Base-by-base conservation (phyloP, 257 asterid genomes). In the Mentha longifolia region DNA sequence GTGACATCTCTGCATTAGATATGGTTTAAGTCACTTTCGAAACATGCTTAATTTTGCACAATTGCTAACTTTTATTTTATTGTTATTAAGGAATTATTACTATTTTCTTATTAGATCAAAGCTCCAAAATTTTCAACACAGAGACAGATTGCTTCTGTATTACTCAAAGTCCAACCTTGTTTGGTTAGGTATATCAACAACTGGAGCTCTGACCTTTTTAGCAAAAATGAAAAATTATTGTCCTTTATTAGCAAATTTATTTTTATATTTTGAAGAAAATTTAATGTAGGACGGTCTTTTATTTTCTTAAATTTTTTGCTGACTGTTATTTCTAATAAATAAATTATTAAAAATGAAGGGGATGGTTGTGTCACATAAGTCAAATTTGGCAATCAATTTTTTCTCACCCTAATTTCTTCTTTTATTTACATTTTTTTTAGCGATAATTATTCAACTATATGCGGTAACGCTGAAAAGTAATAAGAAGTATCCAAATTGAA, bases 101-200 rank as follows among this genome's bases (percentile, higher is more conserved):
- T 8, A 42, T 42, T 42, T 9, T 3, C 10, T 9, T 20, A 63
- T 20, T 25, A 58, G 45, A 45, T 68, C 47, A 22, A 9, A 67
- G 56, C 66, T 35, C 46, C 6, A 16, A 50, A 35, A 5, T 4
- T 15, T 35, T 47, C 43, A 19, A 68, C 60, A 65, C 25, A 45
- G 55, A 37, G 39, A 37, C 56, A 68, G 14, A 25, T 80, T 69
- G 75, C 79, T 81, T 72, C 79, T 67, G 67, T 73, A 15, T 55
- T 64, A 65, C 63, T 65, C 56, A 25, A 62, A 49, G 61, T 71
- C 71, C 73, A 77, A 51, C 65, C 70, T 66, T 47, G 65, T 54
- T 67, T 56, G 61, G 66, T 74, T 74, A 77, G 85, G 85, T 74
- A 61, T 39, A 17, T 56, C 74, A 50, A 74, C 78, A 74, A 55